phyloP scores from a whole-genome alignment of 2,329 filamentous ascomycete genomes.

The Claviceps sorghi region DNA sequence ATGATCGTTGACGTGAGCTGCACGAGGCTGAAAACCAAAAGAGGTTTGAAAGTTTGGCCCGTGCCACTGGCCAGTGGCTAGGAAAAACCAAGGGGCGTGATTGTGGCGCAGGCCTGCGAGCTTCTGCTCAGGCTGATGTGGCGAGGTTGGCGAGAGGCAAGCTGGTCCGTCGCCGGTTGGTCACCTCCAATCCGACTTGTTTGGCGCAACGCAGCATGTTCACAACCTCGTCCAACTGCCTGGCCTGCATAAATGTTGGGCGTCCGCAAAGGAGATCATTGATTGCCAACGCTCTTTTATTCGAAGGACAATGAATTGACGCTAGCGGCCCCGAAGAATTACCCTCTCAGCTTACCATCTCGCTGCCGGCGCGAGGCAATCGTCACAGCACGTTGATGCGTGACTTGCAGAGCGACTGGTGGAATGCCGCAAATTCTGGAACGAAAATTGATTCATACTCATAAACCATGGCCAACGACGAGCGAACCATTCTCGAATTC shows the following conservation, averaged over 20 bases:
- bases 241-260: background rate
- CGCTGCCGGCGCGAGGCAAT: background rate
- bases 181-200: background rate
- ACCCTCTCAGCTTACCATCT: background rate
- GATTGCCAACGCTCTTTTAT: background rate
- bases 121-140: background rate
- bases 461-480: conserved; percentile 48
- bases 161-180: background rate
- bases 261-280: too few relatives aligned
- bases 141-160: background rate
- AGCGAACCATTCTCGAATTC: conserved; percentile 69
- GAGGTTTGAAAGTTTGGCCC: background rate
- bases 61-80: background rate
- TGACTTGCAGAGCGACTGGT: background rate
- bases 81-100: background rate
- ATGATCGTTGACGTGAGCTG: too few relatives aligned
- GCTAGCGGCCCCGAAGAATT: background rate
- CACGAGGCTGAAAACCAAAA: background rate
- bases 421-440: conserved; percentile 1
- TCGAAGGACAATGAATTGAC: background rate
- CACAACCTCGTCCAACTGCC: background rate
- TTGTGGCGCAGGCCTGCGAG: conserved; percentile 3
- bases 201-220: background rate
- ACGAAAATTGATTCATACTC: background rate
- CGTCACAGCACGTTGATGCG: background rate